Percentiles rank a stretch among this genome's conserved stretches.
phyloP scores from a whole-genome alignment of 2,329 filamentous ascomycete species.

The Hortaea werneckii region DNA sequence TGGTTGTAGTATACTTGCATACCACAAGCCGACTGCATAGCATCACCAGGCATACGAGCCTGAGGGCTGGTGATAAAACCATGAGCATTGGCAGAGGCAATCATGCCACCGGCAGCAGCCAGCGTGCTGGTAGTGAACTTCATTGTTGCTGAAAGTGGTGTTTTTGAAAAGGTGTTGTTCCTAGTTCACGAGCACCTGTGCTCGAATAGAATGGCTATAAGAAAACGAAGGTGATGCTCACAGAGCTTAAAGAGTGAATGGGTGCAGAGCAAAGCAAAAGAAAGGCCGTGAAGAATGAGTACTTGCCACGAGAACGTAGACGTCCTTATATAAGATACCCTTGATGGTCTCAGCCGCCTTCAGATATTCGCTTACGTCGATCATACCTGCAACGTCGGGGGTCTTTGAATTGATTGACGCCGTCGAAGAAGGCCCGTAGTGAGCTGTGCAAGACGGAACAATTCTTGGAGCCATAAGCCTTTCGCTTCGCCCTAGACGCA shows the following conservation, averaged over 20 bases:
- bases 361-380: too few relatives aligned
- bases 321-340: too few relatives aligned
- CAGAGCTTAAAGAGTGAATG: constrained; percentile 17
- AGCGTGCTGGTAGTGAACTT: constrained; percentile 30
- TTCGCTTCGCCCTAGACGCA: too few relatives aligned
- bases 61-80: constrained; percentile 35
- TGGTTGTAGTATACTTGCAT: constrained; percentile 45
- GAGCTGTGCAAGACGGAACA: too few relatives aligned
- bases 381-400: too few relatives aligned
- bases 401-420: too few relatives aligned
- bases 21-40: constrained; percentile 44
- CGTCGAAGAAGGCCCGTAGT: too few relatives aligned
- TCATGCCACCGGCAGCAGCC: constrained; percentile 33
- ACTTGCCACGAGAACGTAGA: too few relatives aligned
- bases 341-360: too few relatives aligned
- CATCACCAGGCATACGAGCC: constrained; percentile 41
- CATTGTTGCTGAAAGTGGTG: constrained; percentile 15
- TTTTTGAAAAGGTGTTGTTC: background rate
- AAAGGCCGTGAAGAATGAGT: background rate
- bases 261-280: constrained; percentile 1
- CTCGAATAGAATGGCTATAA: constrained; percentile 10
- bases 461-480: too few relatives aligned
- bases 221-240: constrained; percentile 21
- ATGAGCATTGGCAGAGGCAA: constrained; percentile 35
- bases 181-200: constrained; percentile 7